These are phyloP conservation scores for Teunomyces barrocoloradensis DNA, from an alignment of 805 yeast genomes.

Conservation along the genomic window DNA sequence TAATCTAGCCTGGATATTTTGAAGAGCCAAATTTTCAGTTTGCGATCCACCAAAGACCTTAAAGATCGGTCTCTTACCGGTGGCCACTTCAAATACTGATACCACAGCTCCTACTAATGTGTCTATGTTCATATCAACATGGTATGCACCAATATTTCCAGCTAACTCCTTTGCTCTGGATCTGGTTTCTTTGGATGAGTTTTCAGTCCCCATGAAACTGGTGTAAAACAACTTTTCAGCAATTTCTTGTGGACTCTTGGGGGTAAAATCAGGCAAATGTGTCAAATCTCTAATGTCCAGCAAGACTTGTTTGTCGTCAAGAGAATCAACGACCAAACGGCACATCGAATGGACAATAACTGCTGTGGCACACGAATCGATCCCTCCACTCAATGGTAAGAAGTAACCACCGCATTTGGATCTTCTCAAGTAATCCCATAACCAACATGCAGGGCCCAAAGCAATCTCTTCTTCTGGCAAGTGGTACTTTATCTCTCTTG, in stretches of 20 bases:
- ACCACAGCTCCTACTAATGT: constrained; percentile 71
- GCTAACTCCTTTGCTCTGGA: constrained; percentile 77
- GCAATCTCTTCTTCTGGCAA: constrained; percentile 96
- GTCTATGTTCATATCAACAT: constrained; percentile 91
- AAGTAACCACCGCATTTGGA: constrained; percentile 89
- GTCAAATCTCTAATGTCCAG: constrained; percentile 71
- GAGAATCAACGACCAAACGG: constrained; percentile 71
- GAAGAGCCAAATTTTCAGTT: constrained; percentile 89
- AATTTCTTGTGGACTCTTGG: constrained; percentile 71
- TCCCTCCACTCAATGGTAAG: constrained; percentile 94
- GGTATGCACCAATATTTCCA: constrained; percentile 77
- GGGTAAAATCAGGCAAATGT: constrained; percentile 59
- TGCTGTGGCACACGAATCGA: constrained; percentile 97
- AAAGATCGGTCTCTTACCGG: constrained; percentile 86
- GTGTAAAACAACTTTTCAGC: constrained; percentile 80
- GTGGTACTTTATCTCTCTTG: constrained; percentile 58
- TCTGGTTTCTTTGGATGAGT: constrained; percentile 87
- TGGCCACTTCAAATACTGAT: constrained; percentile 76
- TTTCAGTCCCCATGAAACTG: constrained; percentile 92
- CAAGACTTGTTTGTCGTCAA: constrained; percentile 70
- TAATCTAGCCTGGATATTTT: constrained; percentile 93
- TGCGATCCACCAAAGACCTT: constrained; percentile 92
- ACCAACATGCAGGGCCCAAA: constrained; percentile 98
- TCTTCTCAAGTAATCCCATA: constrained; percentile 96
- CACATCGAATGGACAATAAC: constrained; percentile 95